Percentiles rank a stretch among this genome's conserved stretches.
Evolutionary conservation across 805 yeast species (phyloP).

Genomic region (Lachancea quebecensis): DNA sequence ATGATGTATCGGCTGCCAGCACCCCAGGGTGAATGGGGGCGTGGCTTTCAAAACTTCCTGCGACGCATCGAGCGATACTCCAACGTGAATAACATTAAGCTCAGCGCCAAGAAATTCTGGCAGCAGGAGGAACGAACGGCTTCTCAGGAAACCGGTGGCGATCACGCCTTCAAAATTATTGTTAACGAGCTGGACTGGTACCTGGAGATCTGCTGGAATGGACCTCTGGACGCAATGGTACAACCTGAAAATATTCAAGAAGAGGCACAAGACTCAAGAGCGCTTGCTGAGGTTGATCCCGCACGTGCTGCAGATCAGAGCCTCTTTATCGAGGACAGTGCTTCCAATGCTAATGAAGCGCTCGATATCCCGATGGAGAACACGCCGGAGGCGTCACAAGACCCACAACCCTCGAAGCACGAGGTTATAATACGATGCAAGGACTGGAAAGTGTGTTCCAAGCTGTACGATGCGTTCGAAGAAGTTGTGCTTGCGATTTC

Average conservation of each 20-base stretch:
- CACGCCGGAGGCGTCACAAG: slow-evolving; percentile 8
- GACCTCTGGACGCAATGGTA: slow-evolving; percentile 23
- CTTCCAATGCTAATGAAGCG: slow-evolving; percentile 14
- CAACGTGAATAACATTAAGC: slow-evolving; percentile 42
- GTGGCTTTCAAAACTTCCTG: slow-evolving; percentile 45
- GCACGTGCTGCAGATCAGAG: slow-evolving; percentile 1
- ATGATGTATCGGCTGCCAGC: slow-evolving; percentile 43
- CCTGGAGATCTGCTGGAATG: slow-evolving; percentile 31
- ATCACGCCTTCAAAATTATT: slow-evolving; percentile 17
- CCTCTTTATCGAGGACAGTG: slow-evolving; percentile 4
- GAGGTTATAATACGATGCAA: slow-evolving; percentile 47
- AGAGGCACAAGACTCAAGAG: not conserved
- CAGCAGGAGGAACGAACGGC: slow-evolving; percentile 1
- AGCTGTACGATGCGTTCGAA: slow-evolving; percentile 53
- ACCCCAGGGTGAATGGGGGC: slow-evolving; percentile 25
- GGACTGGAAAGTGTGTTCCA: slow-evolving; percentile 65
- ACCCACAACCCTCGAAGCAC: slow-evolving; percentile 18
- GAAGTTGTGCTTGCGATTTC: slow-evolving; percentile 54
- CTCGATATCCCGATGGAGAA: not conserved
- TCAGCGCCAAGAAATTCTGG: slow-evolving; percentile 34
- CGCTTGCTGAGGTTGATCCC: not conserved
- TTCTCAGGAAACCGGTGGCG: slow-evolving; percentile 6
- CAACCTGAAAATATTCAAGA: slow-evolving; percentile 6
- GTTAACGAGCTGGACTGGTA: slow-evolving; percentile 31
- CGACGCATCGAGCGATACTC: slow-evolving; percentile 62